Percentiles rank a stretch among this genome's conserved stretches.
phyloP scores from a whole-genome alignment of 2,329 filamentous ascomycete species.

The Xylaria multiplex region DNA sequence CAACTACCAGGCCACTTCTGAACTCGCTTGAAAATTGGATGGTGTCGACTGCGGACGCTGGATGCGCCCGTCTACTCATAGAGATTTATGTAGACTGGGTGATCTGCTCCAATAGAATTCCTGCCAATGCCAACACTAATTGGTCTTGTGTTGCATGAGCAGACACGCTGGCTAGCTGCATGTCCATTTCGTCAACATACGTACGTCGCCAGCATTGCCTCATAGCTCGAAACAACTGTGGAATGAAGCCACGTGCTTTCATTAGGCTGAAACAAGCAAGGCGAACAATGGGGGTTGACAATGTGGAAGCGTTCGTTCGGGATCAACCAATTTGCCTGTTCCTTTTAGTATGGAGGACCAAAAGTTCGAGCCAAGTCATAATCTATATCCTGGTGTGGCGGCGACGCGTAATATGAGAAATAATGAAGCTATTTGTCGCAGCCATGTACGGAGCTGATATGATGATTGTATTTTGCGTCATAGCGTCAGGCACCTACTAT shows the following conservation, averaged over 20 bases:
- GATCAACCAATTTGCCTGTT: background rate
- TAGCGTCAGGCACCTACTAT: background rate
- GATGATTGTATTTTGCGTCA: constrained; percentile 2
- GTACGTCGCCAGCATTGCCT: background rate
- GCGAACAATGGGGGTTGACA: background rate
- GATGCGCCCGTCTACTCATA: background rate
- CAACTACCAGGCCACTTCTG: background rate
- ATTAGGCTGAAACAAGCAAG: background rate
- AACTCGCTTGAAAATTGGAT: background rate
- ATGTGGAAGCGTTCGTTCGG: background rate
- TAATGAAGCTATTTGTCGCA: background rate
- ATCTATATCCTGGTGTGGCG: background rate
- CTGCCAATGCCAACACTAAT: background rate
- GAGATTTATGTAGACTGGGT: background rate
- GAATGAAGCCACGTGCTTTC: background rate
- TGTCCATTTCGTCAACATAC: background rate
- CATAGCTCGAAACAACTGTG: background rate
- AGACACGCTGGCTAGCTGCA: background rate
- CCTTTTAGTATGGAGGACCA: background rate
- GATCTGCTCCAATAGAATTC: background rate
- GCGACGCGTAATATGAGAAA: background rate
- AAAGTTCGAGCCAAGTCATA: background rate
- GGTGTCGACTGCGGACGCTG: background rate
- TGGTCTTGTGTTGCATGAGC: background rate
- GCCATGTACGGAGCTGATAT: background rate